Conservation (phyloP, 352 stramenopile genomes). For the Phytopythium boreale region DNA sequence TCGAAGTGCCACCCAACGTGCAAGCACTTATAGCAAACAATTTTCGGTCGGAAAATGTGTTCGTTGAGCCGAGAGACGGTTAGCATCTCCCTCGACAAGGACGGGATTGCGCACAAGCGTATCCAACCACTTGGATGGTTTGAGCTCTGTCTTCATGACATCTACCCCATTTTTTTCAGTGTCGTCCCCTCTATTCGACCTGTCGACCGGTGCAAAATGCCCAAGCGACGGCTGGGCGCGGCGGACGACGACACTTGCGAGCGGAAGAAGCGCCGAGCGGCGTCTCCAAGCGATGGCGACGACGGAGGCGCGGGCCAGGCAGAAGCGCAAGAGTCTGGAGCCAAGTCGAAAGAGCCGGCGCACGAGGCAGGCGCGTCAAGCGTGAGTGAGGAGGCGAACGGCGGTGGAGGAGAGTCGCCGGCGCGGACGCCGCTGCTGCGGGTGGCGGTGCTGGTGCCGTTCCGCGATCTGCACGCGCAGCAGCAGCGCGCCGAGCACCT, state of each 20-base stretch:
- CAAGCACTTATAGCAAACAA: constrained; percentile 14
- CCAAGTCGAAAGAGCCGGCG: too few relatives aligned
- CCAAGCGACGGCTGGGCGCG: neutral
- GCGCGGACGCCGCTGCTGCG: constrained; percentile 9
- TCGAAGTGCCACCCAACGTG: constrained; percentile 31
- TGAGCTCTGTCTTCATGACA: constrained; percentile 77
- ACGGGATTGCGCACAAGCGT: constrained; percentile 85
- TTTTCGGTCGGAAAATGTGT: constrained; percentile 35
- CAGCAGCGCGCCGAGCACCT: constrained; percentile 91
- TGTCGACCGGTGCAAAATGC: neutral
- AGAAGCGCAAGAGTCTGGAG: too few relatives aligned
- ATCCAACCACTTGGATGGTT: constrained; percentile 79
- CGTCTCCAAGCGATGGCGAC: constrained; percentile 13
- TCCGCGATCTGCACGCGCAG: constrained; percentile 86
- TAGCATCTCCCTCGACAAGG: constrained; percentile 95
- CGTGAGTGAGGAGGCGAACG: too few relatives aligned
- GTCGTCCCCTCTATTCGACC: neutral
- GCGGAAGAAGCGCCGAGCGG: neutral
- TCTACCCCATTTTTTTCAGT: constrained; percentile 73
- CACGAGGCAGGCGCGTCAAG: too few relatives aligned
- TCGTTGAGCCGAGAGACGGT: constrained; percentile 93
- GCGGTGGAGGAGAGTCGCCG: too few relatives aligned
- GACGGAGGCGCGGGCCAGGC: too few relatives aligned
- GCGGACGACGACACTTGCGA: neutral
- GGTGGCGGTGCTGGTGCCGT: constrained; percentile 92